phyloP scores from a whole-genome alignment of 208 protist species.

The Leishmania braziliensis region DNA sequence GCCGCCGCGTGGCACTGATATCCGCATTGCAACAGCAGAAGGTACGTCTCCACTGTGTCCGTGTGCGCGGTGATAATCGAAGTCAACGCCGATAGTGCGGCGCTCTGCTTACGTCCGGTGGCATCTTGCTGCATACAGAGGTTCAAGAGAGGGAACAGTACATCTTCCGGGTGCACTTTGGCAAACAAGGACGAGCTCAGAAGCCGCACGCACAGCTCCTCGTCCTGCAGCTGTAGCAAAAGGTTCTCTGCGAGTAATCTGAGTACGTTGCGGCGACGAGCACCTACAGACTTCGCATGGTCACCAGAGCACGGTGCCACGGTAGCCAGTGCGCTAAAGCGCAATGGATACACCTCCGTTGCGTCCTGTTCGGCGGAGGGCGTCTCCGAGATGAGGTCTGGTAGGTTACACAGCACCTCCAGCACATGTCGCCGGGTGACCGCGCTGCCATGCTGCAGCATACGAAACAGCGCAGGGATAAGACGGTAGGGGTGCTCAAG shows the following conservation, averaged over 20 bases:
- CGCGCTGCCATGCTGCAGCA: conserved; percentile 58
- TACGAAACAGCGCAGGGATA: conserved; percentile 74
- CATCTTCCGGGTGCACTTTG: conserved; percentile 78
- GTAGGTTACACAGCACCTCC: conserved; percentile 72
- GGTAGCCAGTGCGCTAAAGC: background rate
- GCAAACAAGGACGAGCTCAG: conserved; percentile 70
- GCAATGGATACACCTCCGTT: background rate
- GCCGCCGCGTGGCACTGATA: conserved; percentile 12
- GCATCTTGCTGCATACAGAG: conserved; percentile 54
- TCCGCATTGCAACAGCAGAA: conserved; percentile 16
- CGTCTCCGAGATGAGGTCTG: conserved; percentile 26
- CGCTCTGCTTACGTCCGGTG: conserved; percentile 53
- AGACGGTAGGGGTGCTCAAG: conserved; percentile 63
- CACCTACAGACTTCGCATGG: background rate
- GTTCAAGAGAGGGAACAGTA: conserved; percentile 66
- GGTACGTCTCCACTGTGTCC: conserved; percentile 21
- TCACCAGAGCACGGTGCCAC: background rate
- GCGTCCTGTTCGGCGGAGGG: background rate
- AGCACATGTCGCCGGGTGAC: conserved; percentile 67
- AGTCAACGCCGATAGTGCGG: conserved; percentile 43
- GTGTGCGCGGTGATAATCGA: conserved; percentile 61
- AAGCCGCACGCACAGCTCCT: conserved; percentile 75
- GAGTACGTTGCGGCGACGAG: conserved; percentile 56
- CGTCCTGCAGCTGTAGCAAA: conserved; percentile 72
- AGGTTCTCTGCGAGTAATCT: conserved; percentile 75